Evolutionary conservation across 2,329 filamentous ascomycete species (phyloP), one percentile per base, ranked within the genome.

Genomic region (Lachnellula hyalina): DNA sequence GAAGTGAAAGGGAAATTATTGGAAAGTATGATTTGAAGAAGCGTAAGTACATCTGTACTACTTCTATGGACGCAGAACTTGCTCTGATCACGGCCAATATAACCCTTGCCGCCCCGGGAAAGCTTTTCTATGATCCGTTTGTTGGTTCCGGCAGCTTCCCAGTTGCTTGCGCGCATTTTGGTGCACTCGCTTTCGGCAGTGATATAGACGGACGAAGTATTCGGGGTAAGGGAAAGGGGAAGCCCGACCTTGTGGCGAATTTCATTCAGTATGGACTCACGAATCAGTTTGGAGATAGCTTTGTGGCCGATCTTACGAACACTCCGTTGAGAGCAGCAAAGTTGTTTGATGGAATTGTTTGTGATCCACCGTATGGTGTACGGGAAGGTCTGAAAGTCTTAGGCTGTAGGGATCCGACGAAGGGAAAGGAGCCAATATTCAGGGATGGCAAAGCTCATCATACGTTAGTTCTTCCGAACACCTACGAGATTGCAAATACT

Each of bases 31-130:
- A 96, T 69, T 78, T 99, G 21, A 99, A 99, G 77, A 96, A 96
- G 72, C 79, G 94, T 28, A 80, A 81, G 40, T 99, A 99, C 69
- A 97, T 99, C 65, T 90, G 88, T 63, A 97, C 93, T 0, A 99
- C 94, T 0, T 94, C 89, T 46, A 97, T 99, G 94, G 94, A 99
- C 69, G 89, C 93, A 0, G 94, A 97, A 70, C 78, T 99, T 44
- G 89, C 91, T 12, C 79, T 99, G 1, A 76, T 99, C 21, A 96
- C 92, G 0, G 94, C 93, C 1, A 99, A 97, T 67, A 84, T 99
- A 63, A 89, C 90, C 0, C 82, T 89, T 14, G 91, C 91, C 0
- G 85, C 76, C 0, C 88, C 91, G 0, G 93, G 90, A 0, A 95
- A 89, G 67, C 69, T 97, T 2, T 89, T 96, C 65, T 96, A 93